Evolutionary conservation across 352 stramenopile species (phyloP).

Genomic region (Globisporangium heterothallicum): DNA sequence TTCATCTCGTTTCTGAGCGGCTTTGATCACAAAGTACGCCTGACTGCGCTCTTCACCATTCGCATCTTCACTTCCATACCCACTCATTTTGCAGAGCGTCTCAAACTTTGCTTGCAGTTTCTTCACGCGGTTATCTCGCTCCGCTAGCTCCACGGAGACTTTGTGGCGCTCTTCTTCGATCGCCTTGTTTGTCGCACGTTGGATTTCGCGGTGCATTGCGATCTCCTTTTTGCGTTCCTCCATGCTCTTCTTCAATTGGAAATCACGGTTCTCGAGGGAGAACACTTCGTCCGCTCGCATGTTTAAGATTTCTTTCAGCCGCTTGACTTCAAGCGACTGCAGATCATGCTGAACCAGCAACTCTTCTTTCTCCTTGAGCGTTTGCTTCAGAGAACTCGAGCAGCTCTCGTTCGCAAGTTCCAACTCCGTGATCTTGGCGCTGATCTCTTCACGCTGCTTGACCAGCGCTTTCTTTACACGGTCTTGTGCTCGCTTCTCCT

Average conservation of each 20-base stretch:
- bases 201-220: constrained; percentile 82
- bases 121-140: constrained; percentile 82
- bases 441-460: constrained; percentile 75
- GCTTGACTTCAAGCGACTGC: constrained; percentile 91
- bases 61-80: constrained; percentile 55
- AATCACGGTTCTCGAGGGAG: constrained; percentile 91
- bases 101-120: constrained; percentile 94
- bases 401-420: constrained; percentile 90
- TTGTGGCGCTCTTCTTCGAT: constrained; percentile 94
- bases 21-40: constrained; percentile 94
- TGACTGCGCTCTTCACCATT: constrained; percentile 85
- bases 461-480: constrained; percentile 71
- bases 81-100: constrained; percentile 78
- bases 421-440: constrained; percentile 81
- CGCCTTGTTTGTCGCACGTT: constrained; percentile 81
- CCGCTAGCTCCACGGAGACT: constrained; percentile 86
- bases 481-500: constrained; percentile 82
- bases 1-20: constrained; percentile 93
- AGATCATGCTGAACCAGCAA: constrained; percentile 92
- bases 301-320: constrained; percentile 87
- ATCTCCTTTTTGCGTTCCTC: constrained; percentile 92
- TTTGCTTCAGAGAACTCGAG: constrained; percentile 74
- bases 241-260: constrained; percentile 92
- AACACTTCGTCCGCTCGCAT: constrained; percentile 89
- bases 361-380: constrained; percentile 88